Evolutionary conservation across 352 stramenopile species (phyloP), one percentile per base, ranked within the genome.

Genomic region (Pythium rhizo-oryzae): DNA sequence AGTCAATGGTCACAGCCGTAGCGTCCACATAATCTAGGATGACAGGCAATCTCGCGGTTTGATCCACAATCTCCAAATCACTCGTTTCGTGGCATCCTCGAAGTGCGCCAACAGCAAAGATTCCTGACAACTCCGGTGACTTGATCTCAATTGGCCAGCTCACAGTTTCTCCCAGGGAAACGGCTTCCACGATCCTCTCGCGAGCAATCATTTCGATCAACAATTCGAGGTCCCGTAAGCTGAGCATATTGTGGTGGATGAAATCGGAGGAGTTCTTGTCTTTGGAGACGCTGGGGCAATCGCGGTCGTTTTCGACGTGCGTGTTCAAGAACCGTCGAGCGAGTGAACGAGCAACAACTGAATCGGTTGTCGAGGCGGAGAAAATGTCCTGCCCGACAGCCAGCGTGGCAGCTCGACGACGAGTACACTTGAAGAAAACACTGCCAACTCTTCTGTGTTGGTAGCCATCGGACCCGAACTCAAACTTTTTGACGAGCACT

Each of bases 401-500:
- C 39, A 63, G 60, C 52, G 62, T 70, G 57, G 75, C 75, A 53
- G 78, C 61, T 21, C 73, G 69, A 49, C 77, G 70, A 61, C 69
- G 63, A 44, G 69, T 51, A 24, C 52, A 62, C 28, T 41, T 39
- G 44, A 85, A 85, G 7, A 65, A 63, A 43, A 81, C 15, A 2
- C 46, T 18, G 39, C 54, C 44, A 18, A 28, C 21, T 25, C 16
- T 30, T 28, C 15, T 39, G 5, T 33, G 21, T 8, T 52, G 39
- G 39, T 66, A 21, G 0, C 30, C 55, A 30, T 75, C 69, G 57
- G 53, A 59, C 28, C 55, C 55, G 55, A 89, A 85, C 8, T 57
- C 52, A 50, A 89, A 85, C 43, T 89, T 82, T 23, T 61, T 37
- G 54, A 70, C 63, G 37, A 89, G 43, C 33, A 69, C 30, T 44